Evolutionary conservation across 2,329 filamentous ascomycete genomes (phyloP).

Genomic region (Diaporthe sp.): DNA sequence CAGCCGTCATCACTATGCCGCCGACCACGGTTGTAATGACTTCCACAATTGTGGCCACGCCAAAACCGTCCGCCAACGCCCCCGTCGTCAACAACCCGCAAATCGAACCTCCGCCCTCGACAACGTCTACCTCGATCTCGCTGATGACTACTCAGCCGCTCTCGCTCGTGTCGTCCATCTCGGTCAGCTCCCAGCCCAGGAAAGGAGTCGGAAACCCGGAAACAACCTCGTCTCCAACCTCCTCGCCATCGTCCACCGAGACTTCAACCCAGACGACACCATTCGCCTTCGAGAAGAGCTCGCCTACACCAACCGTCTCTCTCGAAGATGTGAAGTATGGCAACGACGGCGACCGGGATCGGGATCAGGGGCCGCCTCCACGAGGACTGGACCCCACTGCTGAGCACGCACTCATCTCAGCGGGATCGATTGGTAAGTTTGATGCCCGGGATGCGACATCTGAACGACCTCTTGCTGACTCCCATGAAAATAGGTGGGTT

Average conservation of each 20-base stretch:
- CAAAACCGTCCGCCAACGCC: slow-evolving; percentile 22
- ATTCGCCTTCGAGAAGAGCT: slow-evolving; percentile 33
- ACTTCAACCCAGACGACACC: slow-evolving; percentile 6
- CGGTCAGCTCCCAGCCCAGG: slow-evolving; percentile 31
- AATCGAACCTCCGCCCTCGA: slow-evolving; percentile 1
- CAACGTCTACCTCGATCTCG: slow-evolving; percentile 40
- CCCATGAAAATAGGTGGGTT: slow-evolving; percentile 55
- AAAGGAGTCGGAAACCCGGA: slow-evolving; percentile 32
- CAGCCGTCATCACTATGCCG: slow-evolving; percentile 18
- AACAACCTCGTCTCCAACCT: slow-evolving; percentile 9
- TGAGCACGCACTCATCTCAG: slow-evolving; percentile 51
- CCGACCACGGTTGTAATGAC: slow-evolving; percentile 41
- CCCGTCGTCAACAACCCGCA: slow-evolving; percentile 26
- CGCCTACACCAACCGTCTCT: slow-evolving; percentile 34
- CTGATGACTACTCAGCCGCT: slow-evolving; percentile 37
- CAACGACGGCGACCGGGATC: slow-evolving; percentile 22
- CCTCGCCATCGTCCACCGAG: slow-evolving; percentile 20
- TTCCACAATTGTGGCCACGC: slow-evolving; percentile 38
- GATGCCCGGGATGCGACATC: no score
- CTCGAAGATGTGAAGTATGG: slow-evolving; percentile 35
- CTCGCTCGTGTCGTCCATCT: slow-evolving; percentile 5
- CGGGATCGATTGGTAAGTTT: slow-evolving; percentile 53
- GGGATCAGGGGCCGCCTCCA: slow-evolving; percentile 8
- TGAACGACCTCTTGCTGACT: not conserved
- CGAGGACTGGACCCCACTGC: slow-evolving; percentile 45